Base-by-base conservation (phyloP, 495 filamentous ascomycete genomes). In the Neurospora sp. region DNA sequence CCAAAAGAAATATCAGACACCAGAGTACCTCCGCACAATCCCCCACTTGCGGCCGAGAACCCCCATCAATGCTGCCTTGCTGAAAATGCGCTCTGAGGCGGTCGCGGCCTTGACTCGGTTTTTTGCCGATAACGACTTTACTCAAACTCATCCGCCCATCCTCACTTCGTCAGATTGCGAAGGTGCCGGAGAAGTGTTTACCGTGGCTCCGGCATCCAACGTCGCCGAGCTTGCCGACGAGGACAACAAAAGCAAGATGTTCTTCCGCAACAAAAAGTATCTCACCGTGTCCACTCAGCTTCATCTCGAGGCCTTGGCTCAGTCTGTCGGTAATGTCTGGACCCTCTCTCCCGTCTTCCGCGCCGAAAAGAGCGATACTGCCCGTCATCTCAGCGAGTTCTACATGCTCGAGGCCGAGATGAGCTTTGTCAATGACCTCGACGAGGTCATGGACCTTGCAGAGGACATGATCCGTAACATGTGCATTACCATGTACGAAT, bases 81-180 rank as follows among this genome's bases (percentile, higher is more conserved):
- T 97, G 31, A 92, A 93, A 69, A 87, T 98, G 75, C 91, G 96
- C 76, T 99, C 96, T 46, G 90, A 94, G 60, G 83, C 87, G 70
- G 90, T 96, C 78, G 88, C 91, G 72, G 87, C 88, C 60, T 78
- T 97, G 37, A 93, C 89, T 72, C 86, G 85, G 39, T 94, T 92
- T 81, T 97, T 98, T 75, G 80, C 84, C 37, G 81, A 84, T 38
- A 87, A 87, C 37, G 84, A 89, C 39, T 99, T 95, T 79, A 86
- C 93, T 20, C 96, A 98, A 82, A 92, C 92, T 20, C 95, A 98
- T 77, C 91, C 96, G 27, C 96, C 96, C 7, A 90, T 98, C 74
- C 92, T 99, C 77, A 98, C 96, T 8, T 97, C 96, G 5, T 99
- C 96, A 0, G 96, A 99, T 76, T 98, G 96, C 79, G 96, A 99